Evolutionary conservation across 2,329 filamentous ascomycete species (phyloP).

Genomic region (Chaetomium olivaceum): DNA sequence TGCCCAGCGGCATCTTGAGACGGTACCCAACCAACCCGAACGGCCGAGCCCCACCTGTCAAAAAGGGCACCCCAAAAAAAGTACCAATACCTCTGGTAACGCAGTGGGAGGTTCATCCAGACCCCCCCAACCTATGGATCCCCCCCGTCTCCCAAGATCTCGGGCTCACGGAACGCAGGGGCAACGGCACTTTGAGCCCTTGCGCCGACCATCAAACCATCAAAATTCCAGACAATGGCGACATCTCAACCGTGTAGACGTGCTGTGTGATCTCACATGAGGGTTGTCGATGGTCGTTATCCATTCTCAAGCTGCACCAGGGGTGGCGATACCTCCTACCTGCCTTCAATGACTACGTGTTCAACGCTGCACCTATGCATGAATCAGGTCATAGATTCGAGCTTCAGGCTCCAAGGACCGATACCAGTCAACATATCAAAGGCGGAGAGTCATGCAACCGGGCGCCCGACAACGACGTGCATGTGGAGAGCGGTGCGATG

Average conservation of each 20-base stretch:
- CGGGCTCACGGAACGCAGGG: constrained; percentile 15
- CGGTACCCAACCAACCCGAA: constrained; percentile 19
- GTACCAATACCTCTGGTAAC: constrained; percentile 27
- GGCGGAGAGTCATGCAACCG: background rate
- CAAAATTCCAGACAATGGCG: background rate
- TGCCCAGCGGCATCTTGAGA: constrained; percentile 1
- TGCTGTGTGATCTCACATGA: background rate
- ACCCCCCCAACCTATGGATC: background rate
- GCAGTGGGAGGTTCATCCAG: background rate
- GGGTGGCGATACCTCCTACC: background rate
- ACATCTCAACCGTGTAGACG: background rate
- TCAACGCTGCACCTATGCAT: background rate
- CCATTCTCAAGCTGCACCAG: background rate
- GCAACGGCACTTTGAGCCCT: background rate
- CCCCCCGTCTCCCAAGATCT: background rate
- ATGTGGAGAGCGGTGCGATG: background rate
- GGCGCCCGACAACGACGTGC: background rate
- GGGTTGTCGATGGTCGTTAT: too few relatives aligned
- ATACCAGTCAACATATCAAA: background rate
- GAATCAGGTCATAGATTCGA: background rate
- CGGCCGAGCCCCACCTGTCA: constrained; percentile 30
- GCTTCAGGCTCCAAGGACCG: background rate
- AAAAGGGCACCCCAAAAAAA: constrained; percentile 6
- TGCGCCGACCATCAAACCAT: background rate
- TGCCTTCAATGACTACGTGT: background rate